Base-by-base conservation (phyloP, 163 green algal genomes). In the Botryococcus braunii region DNA sequence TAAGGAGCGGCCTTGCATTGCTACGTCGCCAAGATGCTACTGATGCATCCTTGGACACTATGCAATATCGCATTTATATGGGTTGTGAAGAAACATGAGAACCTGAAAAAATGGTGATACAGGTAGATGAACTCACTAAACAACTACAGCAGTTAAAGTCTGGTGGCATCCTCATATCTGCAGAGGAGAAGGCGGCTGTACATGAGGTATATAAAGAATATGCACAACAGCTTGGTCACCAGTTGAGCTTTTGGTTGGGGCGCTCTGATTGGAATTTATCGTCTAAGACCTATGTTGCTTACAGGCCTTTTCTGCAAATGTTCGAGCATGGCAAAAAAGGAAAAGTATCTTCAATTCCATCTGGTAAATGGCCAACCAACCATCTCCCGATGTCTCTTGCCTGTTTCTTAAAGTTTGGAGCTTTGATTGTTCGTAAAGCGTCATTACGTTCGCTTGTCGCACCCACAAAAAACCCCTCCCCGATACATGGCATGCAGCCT, bases 281-380 rank as follows among this genome's bases (percentile, higher is more conserved):
- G n/a, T n/a, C n/a, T n/a, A n/a, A n/a, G n/a, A n/a, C n/a, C n/a
- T n/a, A n/a, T n/a, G n/a, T n/a, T 48, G 63, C 9, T 23, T 57
- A 40, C 63, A 79, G 64, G 50, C 29, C 7, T 74, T 86, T 34
- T 17, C 38, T 11, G 62, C 36, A 1, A 57, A 65, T 49, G 60
- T 88, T 66, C 77, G 83, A 7, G 57, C 46, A 36, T 89, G 83
- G 83, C 66, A 62, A 29, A 86, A 88, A 56, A 62, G 72, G 1
- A 69, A 49, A 39, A n/a, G 65, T 23, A 79, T 89, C 57, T 95
- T 95, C 77, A 77, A 78, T 0, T 66, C 68, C 60, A 79, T 92
- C 17, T 95, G 88, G 83, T 88, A n/a, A n/a, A n/a, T n/a, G n/a
- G n/a, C n/a, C n/a, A n/a, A n/a, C n/a, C n/a, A n/a, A n/a, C n/a